Base-by-base conservation (phyloP, 352 stramenopile species). In the Phytophthora ohioensis region DNA sequence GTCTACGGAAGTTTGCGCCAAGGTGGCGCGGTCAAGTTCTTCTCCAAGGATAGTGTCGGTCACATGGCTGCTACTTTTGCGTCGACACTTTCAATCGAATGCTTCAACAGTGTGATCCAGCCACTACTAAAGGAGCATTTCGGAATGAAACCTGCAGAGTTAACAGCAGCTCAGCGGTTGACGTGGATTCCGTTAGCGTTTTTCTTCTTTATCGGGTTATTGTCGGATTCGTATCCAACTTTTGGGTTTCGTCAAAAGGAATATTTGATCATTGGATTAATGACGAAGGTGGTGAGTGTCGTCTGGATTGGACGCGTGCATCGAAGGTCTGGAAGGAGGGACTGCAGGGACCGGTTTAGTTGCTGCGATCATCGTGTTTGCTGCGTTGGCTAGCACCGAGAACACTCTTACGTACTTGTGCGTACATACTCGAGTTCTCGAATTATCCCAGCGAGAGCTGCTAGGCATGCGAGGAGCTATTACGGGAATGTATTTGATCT, bases 191-290 rank as follows among this genome's bases (percentile, higher is more conserved):
- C 89, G 10, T 82, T 87, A 65, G 77, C 71, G 0, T 79, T 91
- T 47, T 93, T 90, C 70, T 87, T 97, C 31, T 63, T 96, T 17
- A 80, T 96, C 45, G 92, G 89, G 12, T 71, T 96, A 34, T 32
- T 96, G 11, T 87, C 76, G 10, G 91, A 96, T 67, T 92, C 71
- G 51, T 85, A 90, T 52, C 91, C 91, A 11, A 90, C 96, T 57
- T 70, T 79, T 47, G 87, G 90, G 4, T 84, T 86, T 43, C 88
- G 85, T n/a, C 78, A 88, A n/a, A 95, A 94, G 70, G 75, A 81
- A 17, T 97, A 97, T 74, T 87, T 94, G 72, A 66, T 92, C 4
- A 57, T 91, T 7, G 88, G 91, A 0, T 64, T 85, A 51, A 43
- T 46, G 15, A 42, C 68, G 3, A 77, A 75, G 2, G 69, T 75